Evolutionary conservation across 352 stramenopile species (phyloP).

Genomic region (Thalassiosira livingstoniorum): DNA sequence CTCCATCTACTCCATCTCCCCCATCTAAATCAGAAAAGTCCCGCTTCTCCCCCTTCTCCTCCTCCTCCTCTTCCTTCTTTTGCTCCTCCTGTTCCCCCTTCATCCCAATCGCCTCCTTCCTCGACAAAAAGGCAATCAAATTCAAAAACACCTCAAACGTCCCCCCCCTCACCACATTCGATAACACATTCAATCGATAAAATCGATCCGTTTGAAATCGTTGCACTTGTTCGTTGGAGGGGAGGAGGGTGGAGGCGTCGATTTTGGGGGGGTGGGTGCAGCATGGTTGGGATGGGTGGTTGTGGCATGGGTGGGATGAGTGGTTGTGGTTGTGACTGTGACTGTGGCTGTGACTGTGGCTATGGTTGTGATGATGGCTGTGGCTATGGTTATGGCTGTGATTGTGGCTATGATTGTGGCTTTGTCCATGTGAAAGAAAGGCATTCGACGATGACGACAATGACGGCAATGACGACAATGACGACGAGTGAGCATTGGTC

Average conservation of each 20-base stretch:
- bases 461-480: background rate
- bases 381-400: constrained; percentile 2
- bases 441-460: too few relatives aligned
- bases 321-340: constrained; percentile 35
- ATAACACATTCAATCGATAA: constrained; percentile 51
- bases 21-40: background rate
- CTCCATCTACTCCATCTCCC: background rate
- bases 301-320: constrained; percentile 14
- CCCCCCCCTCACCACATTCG: constrained; percentile 54
- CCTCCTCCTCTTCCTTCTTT: background rate
- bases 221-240: constrained; percentile 46
- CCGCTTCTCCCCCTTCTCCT: background rate
- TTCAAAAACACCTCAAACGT: constrained; percentile 51
- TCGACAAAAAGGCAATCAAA: constrained; percentile 43
- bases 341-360: constrained; percentile 20
- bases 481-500: background rate
- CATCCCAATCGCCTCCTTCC: constrained; percentile 2
- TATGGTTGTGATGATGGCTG: background rate
- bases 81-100: background rate
- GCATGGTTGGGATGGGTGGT: constrained; percentile 1
- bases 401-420: background rate
- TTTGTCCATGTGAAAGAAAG: too few relatives aligned
- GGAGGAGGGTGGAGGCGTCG: constrained; percentile 50
- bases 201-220: constrained; percentile 51
- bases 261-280: constrained; percentile 22